Percentiles rank a stretch among this genome's conserved stretches.
Conservation (phyloP, 2,329 filamentous ascomycete genomes). For the Cladorrhinum sp. region DNA sequence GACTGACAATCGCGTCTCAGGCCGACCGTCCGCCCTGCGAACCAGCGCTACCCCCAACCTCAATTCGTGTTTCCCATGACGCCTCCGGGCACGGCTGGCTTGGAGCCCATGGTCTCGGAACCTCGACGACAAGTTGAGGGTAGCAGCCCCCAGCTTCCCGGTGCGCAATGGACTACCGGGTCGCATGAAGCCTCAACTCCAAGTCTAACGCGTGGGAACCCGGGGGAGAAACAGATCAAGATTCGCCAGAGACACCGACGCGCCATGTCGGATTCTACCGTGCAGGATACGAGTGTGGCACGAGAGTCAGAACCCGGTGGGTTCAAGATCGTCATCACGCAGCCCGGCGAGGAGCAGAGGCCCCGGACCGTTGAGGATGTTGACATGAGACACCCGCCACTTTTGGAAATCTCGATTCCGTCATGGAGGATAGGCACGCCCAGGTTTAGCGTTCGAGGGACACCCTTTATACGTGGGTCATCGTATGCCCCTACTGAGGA, state of each 20-base stretch:
- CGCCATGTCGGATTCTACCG: constrained; percentile 73
- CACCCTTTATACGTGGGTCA: constrained; percentile 75
- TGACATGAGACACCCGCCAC: constrained; percentile 43
- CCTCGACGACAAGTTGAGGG: constrained; percentile 32
- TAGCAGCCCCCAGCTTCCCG: constrained; percentile 29
- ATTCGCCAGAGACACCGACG: constrained; percentile 51
- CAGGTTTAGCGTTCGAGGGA: constrained; percentile 73
- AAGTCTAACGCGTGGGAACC: constrained; percentile 34
- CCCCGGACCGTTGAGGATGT: constrained; percentile 62
- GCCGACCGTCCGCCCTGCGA: constrained; percentile 58
- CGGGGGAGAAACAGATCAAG: constrained; percentile 30
- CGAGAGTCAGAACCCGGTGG: constrained; percentile 61
- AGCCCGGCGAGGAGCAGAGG: constrained; percentile 57
- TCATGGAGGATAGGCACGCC: constrained; percentile 81
- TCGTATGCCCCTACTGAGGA: constrained; percentile 75
- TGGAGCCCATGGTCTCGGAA: constrained; percentile 44
- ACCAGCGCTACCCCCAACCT: constrained; percentile 60
- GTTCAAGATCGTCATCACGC: constrained; percentile 77
- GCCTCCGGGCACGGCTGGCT: constrained; percentile 56
- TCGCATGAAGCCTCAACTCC: constrained; percentile 39
- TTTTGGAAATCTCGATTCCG: constrained; percentile 74
- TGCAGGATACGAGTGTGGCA: constrained; percentile 58
- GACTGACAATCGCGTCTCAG: constrained; percentile 36
- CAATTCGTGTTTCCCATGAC: constrained; percentile 59
- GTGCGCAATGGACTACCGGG: constrained; percentile 43